Evolutionary conservation across 768 basidiomycete species (phyloP).

Genomic region (Lactifluus subvellereus): DNA sequence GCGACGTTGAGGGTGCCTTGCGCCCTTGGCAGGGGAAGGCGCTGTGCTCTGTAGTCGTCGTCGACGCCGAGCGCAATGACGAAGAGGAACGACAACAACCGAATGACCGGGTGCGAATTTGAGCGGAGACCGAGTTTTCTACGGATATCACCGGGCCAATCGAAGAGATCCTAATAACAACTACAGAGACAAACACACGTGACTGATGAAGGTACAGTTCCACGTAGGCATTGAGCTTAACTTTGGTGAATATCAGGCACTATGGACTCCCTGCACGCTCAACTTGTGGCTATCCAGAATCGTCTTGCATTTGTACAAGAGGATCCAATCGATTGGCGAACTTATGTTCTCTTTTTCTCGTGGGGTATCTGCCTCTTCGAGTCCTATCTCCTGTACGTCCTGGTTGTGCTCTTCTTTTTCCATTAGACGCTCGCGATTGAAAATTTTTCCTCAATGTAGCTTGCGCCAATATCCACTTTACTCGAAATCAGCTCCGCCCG

Average conservation of each 20-base stretch:
- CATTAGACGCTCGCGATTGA: neutral
- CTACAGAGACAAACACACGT: neutral
- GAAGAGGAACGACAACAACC: slow-evolving; percentile 18
- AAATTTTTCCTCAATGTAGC: slow-evolving; percentile 27
- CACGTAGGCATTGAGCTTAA: too few relatives aligned
- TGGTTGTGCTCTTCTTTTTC: neutral
- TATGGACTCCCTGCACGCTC: slow-evolving; percentile 22
- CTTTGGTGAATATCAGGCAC: neutral
- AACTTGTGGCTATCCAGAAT: slow-evolving; percentile 41
- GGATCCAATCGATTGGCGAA: slow-evolving; percentile 74
- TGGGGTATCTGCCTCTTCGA: slow-evolving; percentile 82
- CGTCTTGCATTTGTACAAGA: slow-evolving; percentile 66
- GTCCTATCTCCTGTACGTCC: slow-evolving; percentile 74
- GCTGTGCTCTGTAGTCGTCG: slow-evolving; percentile 12
- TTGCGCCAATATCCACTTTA: slow-evolving; percentile 84
- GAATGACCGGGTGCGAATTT: slow-evolving; percentile 11
- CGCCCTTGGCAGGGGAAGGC: slow-evolving; percentile 10
- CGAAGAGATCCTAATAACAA: neutral
- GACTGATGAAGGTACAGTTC: neutral
- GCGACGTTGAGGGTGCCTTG: neutral
- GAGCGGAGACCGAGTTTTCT: slow-evolving; percentile 13
- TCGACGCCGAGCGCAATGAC: slow-evolving; percentile 23
- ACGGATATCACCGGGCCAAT: slow-evolving; percentile 15
- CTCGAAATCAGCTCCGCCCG: slow-evolving; percentile 65
- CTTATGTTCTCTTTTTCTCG: slow-evolving; percentile 71